Base-by-base conservation (phyloP, 805 yeast genomes). In the Candida maltosa region DNA sequence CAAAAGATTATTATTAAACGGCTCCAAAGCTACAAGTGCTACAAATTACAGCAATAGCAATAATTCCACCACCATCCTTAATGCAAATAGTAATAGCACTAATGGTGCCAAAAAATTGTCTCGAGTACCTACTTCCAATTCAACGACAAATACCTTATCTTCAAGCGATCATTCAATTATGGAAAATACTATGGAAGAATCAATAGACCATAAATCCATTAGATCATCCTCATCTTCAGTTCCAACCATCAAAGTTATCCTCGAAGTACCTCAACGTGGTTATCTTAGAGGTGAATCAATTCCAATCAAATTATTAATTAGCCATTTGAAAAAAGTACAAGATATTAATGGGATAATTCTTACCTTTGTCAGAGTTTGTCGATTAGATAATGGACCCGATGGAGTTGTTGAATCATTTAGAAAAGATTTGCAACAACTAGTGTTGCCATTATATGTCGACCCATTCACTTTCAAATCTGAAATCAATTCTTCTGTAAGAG, bases 381-480 rank as follows among this genome's bases (percentile, higher is more conserved):
- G 93, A 10, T 59, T 71, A 40, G 78, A 73, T 41, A 60, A 70
- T 42, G 79, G 79, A 0, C 69, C 71, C n/a, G 78, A 76, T 47
- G 71, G 78, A 34, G 71, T 81, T 36, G 69, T 74, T 37, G 81
- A 83, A 54, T 74, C 91, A 1, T 88, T 82, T 55, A 65, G 97
- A 38, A 88, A 88, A 54, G 97, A 88, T 53, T 62, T 88, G 5
- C 75, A 81, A 24, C 97, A 88, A 58, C 72, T 76, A 23, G 74
- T 87, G 1, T 70, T 83, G 1, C 95, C 96, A 1, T 60, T 88
- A 9, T 82, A 78, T 44, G 76, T 87, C n/a, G 89, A 87, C 52
- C 87, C 89, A 1, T 62, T 51, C 10, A 71, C 83, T 1, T 62
- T 78, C 26, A 58, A 69, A 12, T 70, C 80, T 26, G 80, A 75